Base-by-base conservation (phyloP, 2,329 filamentous ascomycete species). In the Venturia pyrina region DNA sequence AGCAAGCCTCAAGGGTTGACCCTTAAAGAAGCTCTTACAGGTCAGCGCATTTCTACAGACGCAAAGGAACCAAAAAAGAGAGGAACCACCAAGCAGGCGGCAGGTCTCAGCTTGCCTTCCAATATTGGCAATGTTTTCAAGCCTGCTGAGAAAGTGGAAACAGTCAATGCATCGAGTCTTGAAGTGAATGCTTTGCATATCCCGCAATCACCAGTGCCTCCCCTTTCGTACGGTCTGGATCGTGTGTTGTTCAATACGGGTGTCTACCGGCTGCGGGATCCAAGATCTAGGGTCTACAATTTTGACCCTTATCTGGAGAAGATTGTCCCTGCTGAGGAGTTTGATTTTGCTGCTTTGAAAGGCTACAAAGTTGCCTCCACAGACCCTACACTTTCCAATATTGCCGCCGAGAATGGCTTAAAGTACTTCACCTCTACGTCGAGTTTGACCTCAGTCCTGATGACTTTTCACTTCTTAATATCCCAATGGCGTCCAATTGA, bases 241-340 rank as follows among this genome's bases (percentile, higher is more conserved):
- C 84, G 92, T 66, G 93, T 96, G n/a, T 79, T 99, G 2, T 99
- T 99, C 82, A 99, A 97, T 79, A 89, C 89, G 1, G 93, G 95
- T 28, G 90, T 97, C 46, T 96, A 97, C 75, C 88, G 91, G 63
- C 83, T 99, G 63, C 93, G 96, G 76, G 95, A 99, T 74, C 87
- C 89, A 32, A 85, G 91, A 66, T 92, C 93, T 48, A 84, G 87
- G 21, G 91, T 98, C 7, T 99, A 87, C 82, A 99, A 99, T 75
- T 99, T 99, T 72, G 93, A 99, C 73, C 95, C 96, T 0, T 97
- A 97, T 72, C 83, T 99, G 24, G 86, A 92, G 67, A 87, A 87
- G 64, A 96, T 99, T 71, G 98, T 98, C 91, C 93, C 95, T 1
- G 87, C 95, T 19, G 81, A 85, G 1, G 91, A 99, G 73, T 99